phyloP scores from a whole-genome alignment of 768 basidiomycete genomes.

The Chlorophyllum brunneum region DNA sequence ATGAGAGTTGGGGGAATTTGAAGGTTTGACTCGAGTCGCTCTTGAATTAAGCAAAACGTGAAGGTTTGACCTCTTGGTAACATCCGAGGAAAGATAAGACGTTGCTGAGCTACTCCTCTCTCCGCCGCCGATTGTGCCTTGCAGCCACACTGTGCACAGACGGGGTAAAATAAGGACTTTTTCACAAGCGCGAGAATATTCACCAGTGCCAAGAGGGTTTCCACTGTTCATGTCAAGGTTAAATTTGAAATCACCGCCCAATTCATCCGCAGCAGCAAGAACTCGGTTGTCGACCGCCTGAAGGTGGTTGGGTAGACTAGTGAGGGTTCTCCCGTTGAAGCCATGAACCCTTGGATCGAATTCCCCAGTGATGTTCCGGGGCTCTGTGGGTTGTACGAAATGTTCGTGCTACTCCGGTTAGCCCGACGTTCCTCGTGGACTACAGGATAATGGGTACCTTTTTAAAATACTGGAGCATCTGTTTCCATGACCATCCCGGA shows the following conservation, averaged over 20 bases:
- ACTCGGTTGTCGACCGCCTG: conserved; percentile 27
- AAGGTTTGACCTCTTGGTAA: conserved; percentile 24
- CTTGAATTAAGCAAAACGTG: conserved; percentile 27
- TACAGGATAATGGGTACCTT: conserved; percentile 18
- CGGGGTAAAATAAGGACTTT: background rate
- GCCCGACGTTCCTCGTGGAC: background rate
- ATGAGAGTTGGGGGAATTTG: background rate
- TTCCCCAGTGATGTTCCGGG: conserved; percentile 33
- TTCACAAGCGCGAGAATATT: background rate
- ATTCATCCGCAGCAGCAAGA: conserved; percentile 26
- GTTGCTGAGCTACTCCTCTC: conserved; percentile 28
- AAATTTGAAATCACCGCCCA: conserved; percentile 22
- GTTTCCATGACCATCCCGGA: conserved; percentile 31
- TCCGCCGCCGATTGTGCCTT: conserved; percentile 22
- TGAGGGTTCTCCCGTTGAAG: conserved; percentile 25
- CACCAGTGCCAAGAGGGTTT: conserved; percentile 27
- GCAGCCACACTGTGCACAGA: conserved; percentile 18
- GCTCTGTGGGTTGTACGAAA: conserved; percentile 30
- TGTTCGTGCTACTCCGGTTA: conserved; percentile 30
- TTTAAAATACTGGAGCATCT: conserved; percentile 24
- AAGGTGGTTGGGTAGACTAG: conserved; percentile 28
- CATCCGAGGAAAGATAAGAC: conserved; percentile 23
- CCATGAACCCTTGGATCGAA: conserved; percentile 35
- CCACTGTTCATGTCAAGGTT: conserved; percentile 28
- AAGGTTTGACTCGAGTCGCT: conserved; percentile 21